Conservation (phyloP, 2,329 filamentous ascomycete genomes). For the Fusarium sp. region DNA sequence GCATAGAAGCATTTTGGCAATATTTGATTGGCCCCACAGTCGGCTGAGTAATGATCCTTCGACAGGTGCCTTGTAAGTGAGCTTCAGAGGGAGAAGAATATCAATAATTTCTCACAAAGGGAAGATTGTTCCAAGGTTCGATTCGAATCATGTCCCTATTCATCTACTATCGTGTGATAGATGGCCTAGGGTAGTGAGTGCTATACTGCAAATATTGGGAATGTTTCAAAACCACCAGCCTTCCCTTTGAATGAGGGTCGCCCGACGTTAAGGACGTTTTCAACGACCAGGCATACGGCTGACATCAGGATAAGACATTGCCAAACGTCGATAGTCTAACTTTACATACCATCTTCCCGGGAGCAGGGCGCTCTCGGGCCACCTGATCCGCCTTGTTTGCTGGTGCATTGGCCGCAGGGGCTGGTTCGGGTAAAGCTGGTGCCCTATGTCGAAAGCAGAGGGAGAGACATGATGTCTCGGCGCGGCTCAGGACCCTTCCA, state of each 20-base stretch:
- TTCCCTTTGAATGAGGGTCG: conserved; percentile 14
- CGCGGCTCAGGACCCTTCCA: conserved; percentile 23
- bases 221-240: conserved; percentile 32
- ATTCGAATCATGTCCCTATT: background rate
- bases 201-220: conserved; percentile 12
- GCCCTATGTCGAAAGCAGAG: conserved; percentile 22
- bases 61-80: conserved; percentile 13
- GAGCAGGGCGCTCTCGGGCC: background rate
- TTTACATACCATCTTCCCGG: background rate
- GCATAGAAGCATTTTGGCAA: conserved; percentile 31
- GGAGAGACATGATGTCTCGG: conserved; percentile 30
- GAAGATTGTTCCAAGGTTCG: background rate
- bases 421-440: conserved; percentile 27
- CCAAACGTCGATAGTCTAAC: background rate
- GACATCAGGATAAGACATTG: conserved; percentile 13
- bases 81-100: background rate
- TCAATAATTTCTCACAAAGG: conserved; percentile 1
- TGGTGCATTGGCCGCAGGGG: conserved; percentile 33
- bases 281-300: conserved; percentile 6
- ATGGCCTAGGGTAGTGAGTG: background rate
- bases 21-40: conserved; percentile 30
- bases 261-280: conserved; percentile 14
- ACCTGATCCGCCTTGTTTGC: conserved; percentile 15
- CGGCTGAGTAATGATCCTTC: conserved; percentile 32
- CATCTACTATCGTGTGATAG: background rate